These are phyloP conservation scores for Vickermania ingenoplastis DNA, from an alignment of 208 protist genomes.

Conservation along the genomic window DNA sequence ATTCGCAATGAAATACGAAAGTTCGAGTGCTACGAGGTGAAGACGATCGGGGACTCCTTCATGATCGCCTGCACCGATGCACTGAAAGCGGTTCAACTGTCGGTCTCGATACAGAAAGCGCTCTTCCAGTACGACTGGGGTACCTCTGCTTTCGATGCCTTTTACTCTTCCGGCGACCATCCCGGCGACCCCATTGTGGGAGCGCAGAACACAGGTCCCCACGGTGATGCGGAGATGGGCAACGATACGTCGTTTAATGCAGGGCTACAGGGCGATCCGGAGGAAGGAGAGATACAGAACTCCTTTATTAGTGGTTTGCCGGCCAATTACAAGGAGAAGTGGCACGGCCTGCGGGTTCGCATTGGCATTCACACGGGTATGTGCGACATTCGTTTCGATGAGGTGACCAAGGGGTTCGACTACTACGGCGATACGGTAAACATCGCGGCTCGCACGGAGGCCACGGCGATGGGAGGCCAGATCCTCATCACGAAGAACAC, in stretches of 20 bases:
- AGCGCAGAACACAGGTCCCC: too few species aligned
- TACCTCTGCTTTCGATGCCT: too few species aligned
- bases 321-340: slow-evolving; percentile 12
- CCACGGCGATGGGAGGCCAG: slow-evolving; percentile 23
- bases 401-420: slow-evolving; percentile 22
- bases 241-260: too few species aligned
- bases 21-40: not conserved
- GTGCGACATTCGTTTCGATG: slow-evolving; percentile 10
- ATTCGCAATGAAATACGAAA: not conserved
- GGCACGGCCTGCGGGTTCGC: slow-evolving; percentile 36
- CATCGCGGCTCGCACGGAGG: slow-evolving; percentile 19
- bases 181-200: too few species aligned
- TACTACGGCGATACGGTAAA: slow-evolving; percentile 49
- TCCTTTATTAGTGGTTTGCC: too few species aligned
- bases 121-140: too few species aligned
- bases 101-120: not conserved
- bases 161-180: too few species aligned
- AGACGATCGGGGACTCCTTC: slow-evolving; percentile 6
- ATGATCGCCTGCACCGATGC: not conserved
- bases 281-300: too few species aligned
- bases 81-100: not conserved
- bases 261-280: too few species aligned
- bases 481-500: slow-evolving; percentile 11
- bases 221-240: too few species aligned
- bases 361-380: slow-evolving; percentile 32